phyloP scores from a whole-genome alignment of 75 land plant species.

The Picea sitchensis region DNA sequence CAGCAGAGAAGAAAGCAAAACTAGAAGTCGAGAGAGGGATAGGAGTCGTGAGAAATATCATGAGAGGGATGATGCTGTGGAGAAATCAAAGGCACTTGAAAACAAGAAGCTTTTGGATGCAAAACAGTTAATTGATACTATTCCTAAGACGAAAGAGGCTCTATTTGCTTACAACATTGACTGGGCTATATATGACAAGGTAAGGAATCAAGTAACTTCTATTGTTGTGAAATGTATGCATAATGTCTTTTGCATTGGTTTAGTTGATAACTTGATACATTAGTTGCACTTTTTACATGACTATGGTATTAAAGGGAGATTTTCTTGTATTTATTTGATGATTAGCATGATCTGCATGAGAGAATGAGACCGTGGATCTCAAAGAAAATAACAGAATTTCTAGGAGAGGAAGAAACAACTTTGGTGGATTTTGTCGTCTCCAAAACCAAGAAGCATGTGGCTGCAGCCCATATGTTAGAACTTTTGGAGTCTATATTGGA shows the following conservation, averaged over 20 bases:
- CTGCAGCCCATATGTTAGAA: slow-evolving; percentile 83
- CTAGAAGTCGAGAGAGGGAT: slow-evolving; percentile 42
- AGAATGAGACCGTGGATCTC: slow-evolving; percentile 99
- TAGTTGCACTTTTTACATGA: neutral
- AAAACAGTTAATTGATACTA: slow-evolving; percentile 95
- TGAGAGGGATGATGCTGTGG: slow-evolving; percentile 30
- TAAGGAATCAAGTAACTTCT: slow-evolving; percentile 12
- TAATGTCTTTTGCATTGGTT: neutral
- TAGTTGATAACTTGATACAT: neutral
- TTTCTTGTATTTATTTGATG: neutral
- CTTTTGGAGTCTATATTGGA: slow-evolving; percentile 79
- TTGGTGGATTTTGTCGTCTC: slow-evolving; percentile 93
- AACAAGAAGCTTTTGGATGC: slow-evolving; percentile 89
- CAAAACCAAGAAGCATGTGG: slow-evolving; percentile 81
- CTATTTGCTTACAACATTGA: slow-evolving; percentile 84
- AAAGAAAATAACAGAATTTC: slow-evolving; percentile 94
- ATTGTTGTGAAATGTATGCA: neutral
- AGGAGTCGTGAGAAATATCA: slow-evolving; percentile 32
- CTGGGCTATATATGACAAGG: slow-evolving; percentile 95
- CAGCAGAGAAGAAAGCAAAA: slow-evolving; percentile 47
- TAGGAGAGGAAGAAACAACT: slow-evolving; percentile 94
- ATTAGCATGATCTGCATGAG: slow-evolving; percentile 86
- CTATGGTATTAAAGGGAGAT: neutral
- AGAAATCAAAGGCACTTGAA: slow-evolving; percentile 46
- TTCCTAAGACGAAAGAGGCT: slow-evolving; percentile 97